Conservation (phyloP, 495 filamentous ascomycete genomes). For the Darksidea phi region DNA sequence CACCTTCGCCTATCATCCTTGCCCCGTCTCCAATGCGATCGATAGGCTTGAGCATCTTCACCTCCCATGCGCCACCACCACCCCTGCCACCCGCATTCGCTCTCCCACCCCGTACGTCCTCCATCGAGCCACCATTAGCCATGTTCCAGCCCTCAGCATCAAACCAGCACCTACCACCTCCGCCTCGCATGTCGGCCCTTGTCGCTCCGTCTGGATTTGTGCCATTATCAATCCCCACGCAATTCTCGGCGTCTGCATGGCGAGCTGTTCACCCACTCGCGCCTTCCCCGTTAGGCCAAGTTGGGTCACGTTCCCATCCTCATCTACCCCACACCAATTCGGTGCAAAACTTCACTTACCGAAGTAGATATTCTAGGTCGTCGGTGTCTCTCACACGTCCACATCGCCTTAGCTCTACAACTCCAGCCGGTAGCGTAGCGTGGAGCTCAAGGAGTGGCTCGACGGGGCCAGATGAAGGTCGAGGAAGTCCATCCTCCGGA, state of each 20-base stretch:
- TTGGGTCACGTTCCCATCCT: conserved; percentile 19
- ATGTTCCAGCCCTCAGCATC: conserved; percentile 24
- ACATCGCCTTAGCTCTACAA: conserved; percentile 25
- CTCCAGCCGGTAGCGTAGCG: conserved; percentile 11
- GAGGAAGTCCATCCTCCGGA: conserved; percentile 6
- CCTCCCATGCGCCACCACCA: conserved; percentile 24
- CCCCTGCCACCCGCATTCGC: conserved; percentile 26
- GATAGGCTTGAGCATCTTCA: conserved; percentile 31
- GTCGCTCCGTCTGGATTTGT: conserved; percentile 26
- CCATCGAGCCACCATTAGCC: background rate
- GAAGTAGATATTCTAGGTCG: conserved; percentile 26
- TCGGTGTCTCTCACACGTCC: conserved; percentile 31
- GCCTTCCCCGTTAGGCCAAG: conserved; percentile 8
- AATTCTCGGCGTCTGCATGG: conserved; percentile 32
- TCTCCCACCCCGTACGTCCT: conserved; percentile 11
- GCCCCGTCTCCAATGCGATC: conserved; percentile 22
- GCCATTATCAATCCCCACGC: conserved; percentile 14
- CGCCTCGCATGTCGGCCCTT: conserved; percentile 17
- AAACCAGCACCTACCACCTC: conserved; percentile 10
- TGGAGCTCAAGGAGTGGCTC: conserved; percentile 25
- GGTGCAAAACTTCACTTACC: conserved; percentile 13
- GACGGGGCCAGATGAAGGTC: conserved; percentile 18
- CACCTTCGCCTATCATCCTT: conserved; percentile 15
- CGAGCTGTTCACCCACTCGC: conserved; percentile 29
- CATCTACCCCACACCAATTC: conserved; percentile 16